Evolutionary conservation across 1,284 basidiomycete genomes (phyloP), one percentile per base, ranked within the genome.

Genomic region (Rhodotorula sp.): DNA sequence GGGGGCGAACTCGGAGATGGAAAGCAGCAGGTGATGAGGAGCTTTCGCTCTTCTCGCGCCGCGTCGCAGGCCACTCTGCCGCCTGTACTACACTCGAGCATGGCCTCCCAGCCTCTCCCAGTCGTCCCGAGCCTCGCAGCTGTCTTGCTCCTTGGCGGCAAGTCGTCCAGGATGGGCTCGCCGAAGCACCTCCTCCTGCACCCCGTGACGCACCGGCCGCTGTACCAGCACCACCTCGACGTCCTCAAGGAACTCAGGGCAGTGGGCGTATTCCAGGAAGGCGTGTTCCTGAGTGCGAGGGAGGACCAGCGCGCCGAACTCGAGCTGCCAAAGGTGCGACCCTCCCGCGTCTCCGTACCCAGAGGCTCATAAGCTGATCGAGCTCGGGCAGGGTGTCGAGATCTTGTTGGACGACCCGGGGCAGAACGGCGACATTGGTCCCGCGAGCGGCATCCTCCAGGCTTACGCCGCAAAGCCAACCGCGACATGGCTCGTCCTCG

Each of bases 401-500:
- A 4, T 22, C 5, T 21, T 66, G 10, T 12, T 61, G 5, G 65
- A 66, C 41, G 57, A 61, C 32, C 65, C 56, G 39, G 39, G 12
- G 6, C 41, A 9, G 37, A 44, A 66, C 29, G 64, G 64, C 25
- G 65, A 66, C 58, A 66, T 66, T 27, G 65, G 65, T 2, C 65
- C 65, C 17, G 65, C 65, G 6, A 29, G 51, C 27, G 65, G 65
- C 13, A 66, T 66, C 51, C 57, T 66, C 0, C 51, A 61, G 41
- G 65, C 65, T 5, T 54, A 41, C 19, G 29, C 39, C 25, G 17
- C 32, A 7, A 32, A 37, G 27, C 58, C 58, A 1, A 37, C 22
- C 17, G 51, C 65, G 22, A 66, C 65, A 25, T 66, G 65, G 65
- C 65, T 66, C 27, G 36, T 66, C 58, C 58, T 66, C 39, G 65